phyloP scores from a whole-genome alignment of 208 protist species.

The Leishmania arabica region DNA sequence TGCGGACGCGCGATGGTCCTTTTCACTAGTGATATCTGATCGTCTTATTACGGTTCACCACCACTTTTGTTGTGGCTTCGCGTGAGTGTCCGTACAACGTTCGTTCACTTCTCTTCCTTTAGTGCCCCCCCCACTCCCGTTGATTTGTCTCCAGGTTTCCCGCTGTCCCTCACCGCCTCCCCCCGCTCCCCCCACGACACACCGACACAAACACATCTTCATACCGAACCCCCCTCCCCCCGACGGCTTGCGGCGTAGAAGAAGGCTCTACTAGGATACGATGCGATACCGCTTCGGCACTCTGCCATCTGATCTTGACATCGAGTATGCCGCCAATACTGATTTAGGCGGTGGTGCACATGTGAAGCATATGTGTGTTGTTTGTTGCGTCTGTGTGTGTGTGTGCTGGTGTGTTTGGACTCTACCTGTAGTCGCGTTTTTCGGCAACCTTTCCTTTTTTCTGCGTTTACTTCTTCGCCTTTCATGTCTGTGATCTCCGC shows the following conservation, averaged over 20 bases:
- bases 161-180: background rate
- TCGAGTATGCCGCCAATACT: background rate
- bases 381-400: too few species aligned
- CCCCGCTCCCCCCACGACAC: background rate
- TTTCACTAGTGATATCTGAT: background rate
- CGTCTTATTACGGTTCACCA: background rate
- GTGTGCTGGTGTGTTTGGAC: background rate
- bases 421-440: background rate
- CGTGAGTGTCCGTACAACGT: background rate
- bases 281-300: background rate
- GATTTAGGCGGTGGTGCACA: background rate
- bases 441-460: background rate
- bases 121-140: background rate
- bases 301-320: too few species aligned
- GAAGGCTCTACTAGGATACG: background rate
- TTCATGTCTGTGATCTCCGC: background rate
- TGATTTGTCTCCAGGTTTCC: background rate
- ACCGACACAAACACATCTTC: too few species aligned
- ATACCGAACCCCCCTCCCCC: background rate
- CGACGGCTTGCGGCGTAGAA: background rate
- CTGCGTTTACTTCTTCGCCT: background rate
- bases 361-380: background rate
- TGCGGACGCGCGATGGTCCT: background rate
- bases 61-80: background rate
- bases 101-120: background rate